Evolutionary conservation across 148 eudicot genomes (phyloP).

Genomic region (Camellia granthamiana): DNA sequence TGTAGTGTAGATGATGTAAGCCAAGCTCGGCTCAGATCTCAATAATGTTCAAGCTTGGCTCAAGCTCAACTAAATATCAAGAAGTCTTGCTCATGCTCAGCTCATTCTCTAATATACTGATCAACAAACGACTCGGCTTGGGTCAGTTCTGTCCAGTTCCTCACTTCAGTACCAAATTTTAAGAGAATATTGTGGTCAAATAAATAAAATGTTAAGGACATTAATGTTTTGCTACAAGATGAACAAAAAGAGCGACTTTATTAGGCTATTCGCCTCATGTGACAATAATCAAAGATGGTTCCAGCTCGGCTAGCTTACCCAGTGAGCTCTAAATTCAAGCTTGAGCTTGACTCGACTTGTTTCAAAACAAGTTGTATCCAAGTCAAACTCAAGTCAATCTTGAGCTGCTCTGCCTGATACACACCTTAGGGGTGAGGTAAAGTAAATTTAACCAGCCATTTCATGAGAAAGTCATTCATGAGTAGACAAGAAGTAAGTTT

Average conservation of each 20-base stretch:
- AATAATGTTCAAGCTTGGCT: neutral
- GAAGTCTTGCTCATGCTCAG: neutral
- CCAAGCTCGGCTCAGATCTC: neutral
- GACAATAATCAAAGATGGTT: neutral
- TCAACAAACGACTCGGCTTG: no score
- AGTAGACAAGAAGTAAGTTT: constrained; percentile 10
- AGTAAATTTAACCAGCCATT: neutral
- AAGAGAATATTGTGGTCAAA: neutral
- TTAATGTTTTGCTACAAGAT: neutral
- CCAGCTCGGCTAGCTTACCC: neutral
- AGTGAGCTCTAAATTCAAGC: neutral
- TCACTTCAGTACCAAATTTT: neutral
- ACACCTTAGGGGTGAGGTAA: neutral
- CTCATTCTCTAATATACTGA: neutral
- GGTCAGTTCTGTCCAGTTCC: neutral
- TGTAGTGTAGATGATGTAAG: neutral
- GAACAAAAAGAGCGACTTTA: neutral
- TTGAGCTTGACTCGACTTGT: neutral
- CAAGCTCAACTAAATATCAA: neutral
- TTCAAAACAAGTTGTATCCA: neutral
- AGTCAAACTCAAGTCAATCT: neutral
- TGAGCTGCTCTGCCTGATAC: neutral
- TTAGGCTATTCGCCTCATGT: neutral
- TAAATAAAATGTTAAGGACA: neutral
- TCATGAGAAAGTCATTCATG: neutral